Evolutionary conservation across 805 yeast species (phyloP), one percentile per base, ranked within the genome.

Genomic region (Zygoascus ofunaensis): DNA sequence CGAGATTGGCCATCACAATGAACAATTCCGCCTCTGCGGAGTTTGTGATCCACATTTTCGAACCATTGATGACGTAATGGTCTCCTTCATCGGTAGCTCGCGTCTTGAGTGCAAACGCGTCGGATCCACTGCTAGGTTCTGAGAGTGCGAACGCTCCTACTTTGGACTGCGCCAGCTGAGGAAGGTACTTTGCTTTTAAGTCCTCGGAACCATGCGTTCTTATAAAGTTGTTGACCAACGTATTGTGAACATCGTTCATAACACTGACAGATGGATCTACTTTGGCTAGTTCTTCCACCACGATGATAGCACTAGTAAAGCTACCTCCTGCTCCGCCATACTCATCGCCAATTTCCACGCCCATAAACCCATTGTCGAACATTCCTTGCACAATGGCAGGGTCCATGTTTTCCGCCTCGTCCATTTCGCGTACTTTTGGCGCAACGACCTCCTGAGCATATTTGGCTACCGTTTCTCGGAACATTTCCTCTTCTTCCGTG

Each of bases 1-100:
- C 71, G 23, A 63, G 51, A 52, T 63, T 68, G 37, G 72, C 72
- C 46, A 68, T 59, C 21, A 68, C 60, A 14, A 68, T 50, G 48
- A 68, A 68, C 12, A 66, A 43, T 26, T 62, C 72, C 19, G 72
- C 72, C 53, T 68, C 72, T 18, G 51, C 55, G 14, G 72, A 66
- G 56, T 68, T 68, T 33, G 72, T 65, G 55, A 68, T 68, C 72
- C 72, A 68, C 72, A 68, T 68, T 50, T 68, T 68, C 41, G 68
- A 59, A 35, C 72, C 72, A 38, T 60, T 57, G 28, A 68, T 44
- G 15, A 65, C 64, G 49, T 63, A 68, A 39, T 57, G 60, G 48
- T 63, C 72, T 30, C 55, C 60, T 47, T 62, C 61, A 38, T 60
- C 54, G 23, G 50, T 59, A 39, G 72, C 72, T 18, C 56, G 52